Evolutionary conservation across 345 rosid species (phyloP).

Genomic region (Syzygium aromaticum): DNA sequence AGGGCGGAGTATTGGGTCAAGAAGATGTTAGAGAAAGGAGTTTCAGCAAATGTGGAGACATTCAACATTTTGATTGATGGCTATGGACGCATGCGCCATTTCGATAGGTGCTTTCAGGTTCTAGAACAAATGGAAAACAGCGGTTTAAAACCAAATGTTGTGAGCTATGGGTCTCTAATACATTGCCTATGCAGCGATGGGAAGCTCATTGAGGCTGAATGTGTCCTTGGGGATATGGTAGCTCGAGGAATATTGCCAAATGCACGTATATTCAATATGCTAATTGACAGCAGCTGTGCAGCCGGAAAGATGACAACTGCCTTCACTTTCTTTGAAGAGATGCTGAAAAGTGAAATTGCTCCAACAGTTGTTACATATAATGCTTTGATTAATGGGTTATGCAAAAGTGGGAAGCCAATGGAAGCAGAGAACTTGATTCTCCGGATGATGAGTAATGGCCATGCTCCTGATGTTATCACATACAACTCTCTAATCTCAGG

Average conservation of each 20-base stretch:
- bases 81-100: constrained; percentile 45
- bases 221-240: constrained; percentile 53
- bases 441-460: constrained; percentile 36
- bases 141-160: constrained; percentile 51
- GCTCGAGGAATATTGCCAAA: constrained; percentile 49
- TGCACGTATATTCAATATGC: constrained; percentile 62
- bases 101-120: constrained; percentile 56
- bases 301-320: constrained; percentile 51
- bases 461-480: constrained; percentile 55
- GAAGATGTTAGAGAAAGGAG: constrained; percentile 54
- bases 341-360: constrained; percentile 32
- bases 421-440: constrained; percentile 65
- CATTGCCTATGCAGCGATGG: constrained; percentile 59
- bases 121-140: constrained; percentile 72
- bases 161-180: constrained; percentile 66
- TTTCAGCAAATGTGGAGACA: constrained; percentile 48
- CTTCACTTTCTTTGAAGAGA: constrained; percentile 53
- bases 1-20: constrained; percentile 52
- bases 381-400: constrained; percentile 57
- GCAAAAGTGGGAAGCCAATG: constrained; percentile 36
- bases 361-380: constrained; percentile 74
- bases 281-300: constrained; percentile 49
- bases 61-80: constrained; percentile 62
- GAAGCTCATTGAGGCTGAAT: constrained; percentile 71
- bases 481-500: constrained; percentile 74